Evolutionary conservation across 345 rosid genomes (phyloP), one percentile per base, ranked within the genome.

Genomic region (Gossypium anomalum): DNA sequence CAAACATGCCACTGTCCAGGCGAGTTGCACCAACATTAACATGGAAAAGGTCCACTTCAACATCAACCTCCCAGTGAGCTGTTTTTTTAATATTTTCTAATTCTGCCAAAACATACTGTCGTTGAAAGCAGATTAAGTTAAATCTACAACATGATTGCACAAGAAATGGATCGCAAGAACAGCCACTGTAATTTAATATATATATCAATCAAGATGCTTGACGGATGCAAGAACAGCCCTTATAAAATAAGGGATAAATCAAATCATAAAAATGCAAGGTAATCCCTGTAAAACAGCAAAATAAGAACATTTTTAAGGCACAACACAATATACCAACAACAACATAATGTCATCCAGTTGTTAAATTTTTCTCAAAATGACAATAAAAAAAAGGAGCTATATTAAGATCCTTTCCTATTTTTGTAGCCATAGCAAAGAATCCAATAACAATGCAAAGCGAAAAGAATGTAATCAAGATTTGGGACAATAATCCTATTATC

Each of bases 31-130:
- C 97, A 49, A 79, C 70, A 65, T 83, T 85, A 12, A 83, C 83
- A 75, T 89, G 88, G 79, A 95, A 93, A 74, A 83, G 61, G 48
- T 91, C 96, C 85, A 95, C 88, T 82, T 95, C 80, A 66, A 95
- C 98, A 75, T 87, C 88, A 74, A 91, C 94, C 75, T 95, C 99
- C 89, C 93, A 81, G 16, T 90, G 94, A 64, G 93, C 93, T 20
- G 82, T 82, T 82, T 83, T 78, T 79, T 86, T 88, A 22, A 92
- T 84, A 27, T 84, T 82, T 75, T 87, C 86, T 76, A 86, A 81
- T 63, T 73, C 89, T 79, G 74, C 88, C 91, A 92, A 85, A 67
- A 92, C 97, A 89, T 94, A 90, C 99, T 93, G 84, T 63, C 14
- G 72, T 25, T 43, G 71, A 77, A 60, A 76, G 70, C 57, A 77